These are phyloP conservation scores for Flaveria brownii DNA, from an alignment of 129 eudicot species.

Conservation along the genomic window DNA sequence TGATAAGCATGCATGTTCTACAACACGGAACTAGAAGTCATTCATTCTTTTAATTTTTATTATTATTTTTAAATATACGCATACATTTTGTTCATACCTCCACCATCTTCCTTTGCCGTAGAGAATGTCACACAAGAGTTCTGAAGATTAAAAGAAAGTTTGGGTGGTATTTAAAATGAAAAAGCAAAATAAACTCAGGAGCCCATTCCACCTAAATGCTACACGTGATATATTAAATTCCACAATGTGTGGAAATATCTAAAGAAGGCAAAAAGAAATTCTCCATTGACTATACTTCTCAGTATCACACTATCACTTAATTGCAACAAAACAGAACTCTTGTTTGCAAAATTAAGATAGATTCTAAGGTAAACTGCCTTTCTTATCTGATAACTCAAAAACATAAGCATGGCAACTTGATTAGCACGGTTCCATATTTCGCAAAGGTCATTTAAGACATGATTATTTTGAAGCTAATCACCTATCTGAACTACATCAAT, in stretches of 20 bases:
- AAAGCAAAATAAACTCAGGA: background rate
- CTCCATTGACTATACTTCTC: background rate
- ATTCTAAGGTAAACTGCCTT: too few species aligned
- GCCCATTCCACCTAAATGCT: background rate
- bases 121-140: constrained; percentile 31
- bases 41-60: background rate
- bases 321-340: too few species aligned
- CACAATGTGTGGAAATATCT: background rate
- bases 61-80: background rate
- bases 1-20: constrained; percentile 7
- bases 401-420: too few species aligned
- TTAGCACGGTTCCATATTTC: too few species aligned
- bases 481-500: background rate
- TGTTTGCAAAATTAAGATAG: background rate
- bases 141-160: background rate
- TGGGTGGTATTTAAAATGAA: background rate
- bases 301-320: background rate
- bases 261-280: background rate
- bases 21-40: background rate
- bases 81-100: constrained; percentile 42
- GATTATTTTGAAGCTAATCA: background rate
- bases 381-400: too few species aligned
- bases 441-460: background rate
- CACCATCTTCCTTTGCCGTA: constrained; percentile 45
- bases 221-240: background rate